A percentile compares a stretch with the other conserved stretches of the same genome.
These are phyloP conservation scores for Ogataea methylovora DNA, from an alignment of 805 yeast genomes.

Conservation along the genomic window DNA sequence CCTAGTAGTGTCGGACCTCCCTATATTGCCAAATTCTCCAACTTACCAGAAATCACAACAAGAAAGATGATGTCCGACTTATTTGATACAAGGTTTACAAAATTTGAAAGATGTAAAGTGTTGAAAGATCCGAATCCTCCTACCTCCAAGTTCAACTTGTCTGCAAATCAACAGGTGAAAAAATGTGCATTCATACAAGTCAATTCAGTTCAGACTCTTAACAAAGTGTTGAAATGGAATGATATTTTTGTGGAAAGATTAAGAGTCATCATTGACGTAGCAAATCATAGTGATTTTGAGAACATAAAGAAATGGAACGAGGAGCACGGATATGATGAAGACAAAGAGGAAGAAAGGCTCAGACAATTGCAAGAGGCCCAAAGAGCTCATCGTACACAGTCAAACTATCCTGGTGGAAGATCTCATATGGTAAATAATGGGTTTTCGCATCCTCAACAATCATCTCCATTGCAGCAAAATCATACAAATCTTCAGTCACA, in stretches of 20 bases:
- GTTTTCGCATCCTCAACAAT: too few relatives aligned
- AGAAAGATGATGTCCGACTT: constrained; percentile 48
- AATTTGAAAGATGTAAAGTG: constrained; percentile 50
- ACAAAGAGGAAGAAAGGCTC: background rate
- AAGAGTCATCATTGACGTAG: constrained; percentile 26
- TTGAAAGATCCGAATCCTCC: constrained; percentile 29
- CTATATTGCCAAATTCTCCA: constrained; percentile 54
- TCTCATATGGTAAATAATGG: too few relatives aligned
- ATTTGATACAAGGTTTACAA: constrained; percentile 55
- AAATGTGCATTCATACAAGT: constrained; percentile 63
- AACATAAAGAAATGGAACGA: constrained; percentile 9
- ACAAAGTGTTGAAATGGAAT: constrained; percentile 54
- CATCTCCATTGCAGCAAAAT: background rate
- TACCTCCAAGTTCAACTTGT: constrained; percentile 34
- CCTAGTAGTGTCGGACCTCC: constrained; percentile 38
- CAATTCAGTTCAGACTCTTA: constrained; percentile 40
- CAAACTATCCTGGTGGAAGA: too few relatives aligned
- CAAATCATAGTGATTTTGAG: constrained; percentile 31
- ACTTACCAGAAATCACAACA: constrained; percentile 49
- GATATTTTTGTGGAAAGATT: constrained; percentile 38
- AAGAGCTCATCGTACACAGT: too few relatives aligned
- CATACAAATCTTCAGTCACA: too few relatives aligned
- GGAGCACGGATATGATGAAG: background rate
- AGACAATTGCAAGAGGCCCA: constrained; percentile 4
- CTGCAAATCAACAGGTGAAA: constrained; percentile 25